Evolutionary conservation across 2,329 filamentous ascomycete genomes (phyloP).

Genomic region (Zasmidium citrigriseum): DNA sequence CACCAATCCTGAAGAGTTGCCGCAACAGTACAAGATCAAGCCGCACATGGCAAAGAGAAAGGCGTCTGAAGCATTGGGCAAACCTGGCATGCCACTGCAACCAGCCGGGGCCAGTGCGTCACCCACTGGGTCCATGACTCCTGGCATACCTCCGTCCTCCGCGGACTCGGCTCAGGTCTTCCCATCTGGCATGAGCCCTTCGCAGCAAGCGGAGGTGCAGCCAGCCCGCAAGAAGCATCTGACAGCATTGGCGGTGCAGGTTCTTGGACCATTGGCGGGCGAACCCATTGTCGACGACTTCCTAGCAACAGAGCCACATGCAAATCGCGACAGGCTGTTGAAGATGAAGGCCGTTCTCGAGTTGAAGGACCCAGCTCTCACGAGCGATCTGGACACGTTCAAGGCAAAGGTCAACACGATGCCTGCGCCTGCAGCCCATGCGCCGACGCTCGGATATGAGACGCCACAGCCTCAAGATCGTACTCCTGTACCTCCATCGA

Average conservation of each 20-base stretch:
- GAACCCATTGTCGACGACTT: slow-evolving; percentile 29
- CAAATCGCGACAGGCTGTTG: slow-evolving; percentile 27
- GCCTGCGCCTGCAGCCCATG: slow-evolving; percentile 25
- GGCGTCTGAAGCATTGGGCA: slow-evolving; percentile 32
- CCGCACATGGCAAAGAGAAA: slow-evolving; percentile 73
- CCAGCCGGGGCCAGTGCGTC: slow-evolving; percentile 32
- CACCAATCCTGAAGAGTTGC: slow-evolving; percentile 85
- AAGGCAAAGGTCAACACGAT: slow-evolving; percentile 24
- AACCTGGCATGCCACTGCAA: slow-evolving; percentile 28
- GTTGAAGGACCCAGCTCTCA: slow-evolving; percentile 19
- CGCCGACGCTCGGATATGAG: slow-evolving; percentile 20
- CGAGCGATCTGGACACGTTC: slow-evolving; percentile 23
- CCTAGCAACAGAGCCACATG: slow-evolving; percentile 29
- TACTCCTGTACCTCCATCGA: slow-evolving; percentile 16
- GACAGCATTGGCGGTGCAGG: slow-evolving; percentile 31
- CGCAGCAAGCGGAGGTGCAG: slow-evolving; percentile 12
- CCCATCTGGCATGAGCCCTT: slow-evolving; percentile 16
- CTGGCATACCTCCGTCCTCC: slow-evolving; percentile 21
- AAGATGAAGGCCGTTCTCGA: slow-evolving; percentile 27
- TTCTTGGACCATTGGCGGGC: slow-evolving; percentile 25
- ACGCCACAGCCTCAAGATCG: slow-evolving; percentile 20
- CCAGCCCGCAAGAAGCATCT: slow-evolving; percentile 24
- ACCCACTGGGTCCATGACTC: slow-evolving; percentile 25
- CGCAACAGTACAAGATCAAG: slow-evolving; percentile 78
- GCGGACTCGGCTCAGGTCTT: slow-evolving; percentile 19